Evolutionary conservation across 2,329 filamentous ascomycete genomes (phyloP), one percentile per base, ranked within the genome.

Genomic region (Corniculantispora saksenae): DNA sequence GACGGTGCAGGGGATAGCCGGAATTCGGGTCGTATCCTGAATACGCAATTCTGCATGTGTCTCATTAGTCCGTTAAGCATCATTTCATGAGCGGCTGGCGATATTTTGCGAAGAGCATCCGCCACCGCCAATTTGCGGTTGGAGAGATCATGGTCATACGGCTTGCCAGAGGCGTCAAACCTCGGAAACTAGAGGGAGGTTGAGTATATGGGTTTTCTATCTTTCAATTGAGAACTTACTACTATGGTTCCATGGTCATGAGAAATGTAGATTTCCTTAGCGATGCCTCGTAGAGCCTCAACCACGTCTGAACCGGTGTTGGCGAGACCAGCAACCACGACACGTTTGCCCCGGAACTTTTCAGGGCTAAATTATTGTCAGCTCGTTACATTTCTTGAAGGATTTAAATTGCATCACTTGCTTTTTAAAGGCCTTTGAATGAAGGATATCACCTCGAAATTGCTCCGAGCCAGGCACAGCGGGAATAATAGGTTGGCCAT

Each of bases 261-360:
- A 10, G 80, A 79, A 12, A 81, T 67, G 70, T 78, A 82, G 3
- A 81, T 72, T 45, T 80, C 76, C 4, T 73, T 69, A 1, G 77
- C 77, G 9, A 76, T 70, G 0, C 72, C 71, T 0, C 75, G 69
- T 6, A 82, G 71, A 6, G 72, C 71, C 1, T 76, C 65, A 15
- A 71, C 71, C 0, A 72, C 72, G 27, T 75, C 74, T 21, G 69
- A 71, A 1, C 70, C 71, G 1, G 78, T 81, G 54, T 77, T 79
- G 19, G 78, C 77, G 29, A 82, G 69, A 7, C 81, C 81, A 2
- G 83, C 72, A 0, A 84, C 71, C 0, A 83, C 64, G 2, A 83
- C 78, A 12, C 72, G 79, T 67, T 82, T 79, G 8, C 72, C 77
- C 15, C 74, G 72, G 69, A 80, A 82, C 6, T 67, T 59, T 5